Evolutionary conservation across 73 alveolate species (phyloP).

Genomic region (Tetrahymena malaccensis): DNA sequence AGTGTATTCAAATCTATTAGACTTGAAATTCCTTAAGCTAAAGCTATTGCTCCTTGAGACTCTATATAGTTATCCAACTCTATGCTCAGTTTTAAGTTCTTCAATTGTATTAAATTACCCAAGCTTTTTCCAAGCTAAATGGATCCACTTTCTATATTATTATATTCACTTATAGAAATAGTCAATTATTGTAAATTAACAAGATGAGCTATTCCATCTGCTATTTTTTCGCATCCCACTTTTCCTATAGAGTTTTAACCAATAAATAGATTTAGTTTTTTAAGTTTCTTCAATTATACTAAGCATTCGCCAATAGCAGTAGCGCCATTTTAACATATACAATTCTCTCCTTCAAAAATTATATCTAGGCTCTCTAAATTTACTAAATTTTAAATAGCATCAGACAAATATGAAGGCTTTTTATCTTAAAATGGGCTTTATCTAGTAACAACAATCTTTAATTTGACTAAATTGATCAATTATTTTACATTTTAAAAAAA

Average conservation of each 20-base stretch:
- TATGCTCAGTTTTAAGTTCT: background rate
- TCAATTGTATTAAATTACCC: background rate
- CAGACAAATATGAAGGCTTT: background rate
- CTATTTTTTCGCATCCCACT: background rate
- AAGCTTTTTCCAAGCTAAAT: background rate
- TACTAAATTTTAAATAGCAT: background rate
- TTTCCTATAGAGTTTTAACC: background rate
- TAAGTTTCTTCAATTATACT: background rate
- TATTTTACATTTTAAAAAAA: background rate
- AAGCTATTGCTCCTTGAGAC: background rate
- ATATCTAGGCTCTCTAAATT: background rate
- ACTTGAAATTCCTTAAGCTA: background rate
- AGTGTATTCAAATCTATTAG: background rate
- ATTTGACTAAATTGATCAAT: background rate
- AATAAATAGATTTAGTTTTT: background rate
- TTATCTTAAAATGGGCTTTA: background rate
- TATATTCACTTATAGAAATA: background rate
- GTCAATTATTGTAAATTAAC: background rate
- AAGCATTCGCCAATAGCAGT: background rate
- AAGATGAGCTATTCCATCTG: background rate
- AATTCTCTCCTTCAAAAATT: background rate
- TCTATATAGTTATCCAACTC: background rate
- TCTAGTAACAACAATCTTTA: background rate
- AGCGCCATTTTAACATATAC: background rate
- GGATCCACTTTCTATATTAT: background rate